Evolutionary conservation across 148 eudicot species (phyloP), one percentile per base, ranked within the genome.

Genomic region (Oxyria digyna): DNA sequence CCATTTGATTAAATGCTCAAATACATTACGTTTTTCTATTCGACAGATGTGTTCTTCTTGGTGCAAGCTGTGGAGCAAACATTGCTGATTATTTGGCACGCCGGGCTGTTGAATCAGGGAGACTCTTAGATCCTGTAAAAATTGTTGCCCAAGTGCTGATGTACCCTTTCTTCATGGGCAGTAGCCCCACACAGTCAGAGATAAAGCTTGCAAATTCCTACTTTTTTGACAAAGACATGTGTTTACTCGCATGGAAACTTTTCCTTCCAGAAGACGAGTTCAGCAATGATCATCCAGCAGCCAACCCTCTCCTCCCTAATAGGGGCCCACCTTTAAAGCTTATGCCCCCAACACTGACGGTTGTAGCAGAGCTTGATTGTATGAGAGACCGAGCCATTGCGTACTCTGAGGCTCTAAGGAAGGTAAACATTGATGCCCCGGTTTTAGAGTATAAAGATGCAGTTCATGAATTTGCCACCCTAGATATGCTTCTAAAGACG

Each of bases 351-450:
- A 93, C 98, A 12, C 76, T 93, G 71, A 87, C 96, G 4, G 73
- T 93, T 10, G 90, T 93, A 64, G 98, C 98, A 2, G 96, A 93
- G 54, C 98, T 76, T 50, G 98, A 93, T 73, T 89, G 96, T 96
- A 93, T 93, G 98, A 89, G 91, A 74, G 98, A 93, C 71, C 83
- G 98, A 15, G 98, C 91, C 27, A 89, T 89, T 69, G 96, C 91
- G 62, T 93, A 93, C 75, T 81, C 98, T 1, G 91, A 89, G 75
- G 89, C 85, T 78, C 86, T 93, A 13, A 75, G 94, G 54, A 87
- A 79, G 80, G 89, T 93, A 74, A 89, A 87, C 66, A 94, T 87
- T 1, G 96, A 87, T 65, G 89, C 98, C 17, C 98, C 98, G 4
- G 89, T 93, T 79, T 74, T 84, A 7, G 98, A 93, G 78, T 93